Evolutionary conservation across 2,329 filamentous ascomycete genomes (phyloP), one percentile per base, ranked within the genome.

Genomic region (Fonsecaea pedrosoi): DNA sequence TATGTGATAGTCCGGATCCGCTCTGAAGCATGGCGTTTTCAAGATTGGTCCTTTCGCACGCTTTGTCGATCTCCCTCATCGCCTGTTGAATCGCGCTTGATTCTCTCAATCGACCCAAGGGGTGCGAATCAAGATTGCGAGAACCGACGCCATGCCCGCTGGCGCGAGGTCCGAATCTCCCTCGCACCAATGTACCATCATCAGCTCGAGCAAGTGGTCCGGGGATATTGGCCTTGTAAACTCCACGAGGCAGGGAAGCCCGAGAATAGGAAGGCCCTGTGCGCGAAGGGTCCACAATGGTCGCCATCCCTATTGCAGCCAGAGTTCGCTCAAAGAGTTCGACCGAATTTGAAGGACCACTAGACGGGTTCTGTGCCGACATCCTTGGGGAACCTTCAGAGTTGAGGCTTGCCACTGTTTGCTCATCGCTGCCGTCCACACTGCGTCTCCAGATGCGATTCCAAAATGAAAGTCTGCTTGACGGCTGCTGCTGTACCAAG

Each of bases 121-220:
- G 71, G 53, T 72, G 71, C 15, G 37, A 50, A n/a, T 69, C 61
- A 15, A 72, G 60, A 15, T 54, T 15, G 21, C 73, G 54, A 71
- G 61, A 57, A 67, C 77, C 72, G 18, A 77, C 73, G 10, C 79
- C 78, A 73, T 82, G 80, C 0, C 77, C 79, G 67, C 80, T 82
- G 42, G 77, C 74, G 55, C 80, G 74, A 57, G 74, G 71, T 1
- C 77, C 78, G 38, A 81, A 81, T 35, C 77, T 74, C 25, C 79
- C 80, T 60, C 78, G 74, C 30, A 82, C 74, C 30, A 74, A 68
- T 10, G 79, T 81, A 13, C 79, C 79, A 72, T 81, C 79, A 30
- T 78, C 74, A 15, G 80, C 79, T 63, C 76, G 75, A 38, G 76
- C 75, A 63, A 80, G 73, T 18, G 73, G 69, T 37, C 72, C 73